Conservation (phyloP, 768 basidiomycete genomes). For the Auricularia cornea region DNA sequence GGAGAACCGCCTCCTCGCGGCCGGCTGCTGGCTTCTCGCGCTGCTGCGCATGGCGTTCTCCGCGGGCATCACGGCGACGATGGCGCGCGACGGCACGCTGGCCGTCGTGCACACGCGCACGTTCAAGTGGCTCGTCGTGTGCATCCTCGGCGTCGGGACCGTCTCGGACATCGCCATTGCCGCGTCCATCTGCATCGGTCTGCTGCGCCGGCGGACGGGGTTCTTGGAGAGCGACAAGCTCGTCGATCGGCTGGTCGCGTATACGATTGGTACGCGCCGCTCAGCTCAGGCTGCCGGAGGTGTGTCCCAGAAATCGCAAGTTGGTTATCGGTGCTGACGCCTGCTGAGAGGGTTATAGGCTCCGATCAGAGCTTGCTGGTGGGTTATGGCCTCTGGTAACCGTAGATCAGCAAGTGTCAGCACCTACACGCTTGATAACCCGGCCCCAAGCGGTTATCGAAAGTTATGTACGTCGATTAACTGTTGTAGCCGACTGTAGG, state of each 20-base stretch:
- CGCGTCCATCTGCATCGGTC: neutral
- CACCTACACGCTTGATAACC: no score
- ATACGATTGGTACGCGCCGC: neutral
- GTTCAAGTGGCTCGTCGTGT: neutral
- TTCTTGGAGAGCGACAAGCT: neutral
- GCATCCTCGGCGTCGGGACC: neutral
- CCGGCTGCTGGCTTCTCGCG: neutral
- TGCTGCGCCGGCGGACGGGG: neutral
- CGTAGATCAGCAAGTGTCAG: no score
- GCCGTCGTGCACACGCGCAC: neutral
- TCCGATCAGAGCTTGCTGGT: no score
- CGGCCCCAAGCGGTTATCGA: no score
- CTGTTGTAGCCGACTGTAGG: no score
- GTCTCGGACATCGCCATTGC: neutral
- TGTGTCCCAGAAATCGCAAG: no score
- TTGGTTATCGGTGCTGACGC: no score
- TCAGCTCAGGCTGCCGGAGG: no score
- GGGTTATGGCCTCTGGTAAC: no score
- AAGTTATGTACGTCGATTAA: no score
- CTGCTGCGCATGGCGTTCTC: neutral
- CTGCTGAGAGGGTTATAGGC: no score
- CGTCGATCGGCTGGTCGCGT: neutral
- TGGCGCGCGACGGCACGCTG: neutral
- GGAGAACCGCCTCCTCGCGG: neutral
- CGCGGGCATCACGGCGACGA: neutral